Evolutionary conservation across 495 filamentous ascomycete species (phyloP), one percentile per base, ranked within the genome.

Genomic region (Penicillium robsamsonii): DNA sequence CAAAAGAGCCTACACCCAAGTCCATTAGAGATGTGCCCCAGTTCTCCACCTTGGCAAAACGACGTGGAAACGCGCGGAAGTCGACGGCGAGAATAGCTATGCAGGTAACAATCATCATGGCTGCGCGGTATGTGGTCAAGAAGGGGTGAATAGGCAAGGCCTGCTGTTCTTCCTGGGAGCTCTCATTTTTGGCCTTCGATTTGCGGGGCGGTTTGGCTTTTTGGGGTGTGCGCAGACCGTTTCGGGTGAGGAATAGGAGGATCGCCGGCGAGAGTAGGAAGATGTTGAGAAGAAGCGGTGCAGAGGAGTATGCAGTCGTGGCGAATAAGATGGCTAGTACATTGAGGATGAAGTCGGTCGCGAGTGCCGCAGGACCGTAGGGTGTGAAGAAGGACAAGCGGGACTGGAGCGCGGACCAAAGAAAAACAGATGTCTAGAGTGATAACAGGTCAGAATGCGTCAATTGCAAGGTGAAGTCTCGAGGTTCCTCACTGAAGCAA

Each of bases 11-110:
- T 44, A 99, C 94, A 10, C 94, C 94, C 63, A 97, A 79, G 71
- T 99, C 94, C 94, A 99, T 99, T 58, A 99, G 69, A 3, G 92
- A 97, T 20, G 94, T 97, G 20, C 94, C 94, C 92, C 94, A 99
- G 37, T 87, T 97, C 73, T 99, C 94, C 0, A 92, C 94, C 75
- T 99, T 99, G 18, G 91, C 94, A 65, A 97, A 97, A 5, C 94
- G 87, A 2, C 94, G 84, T 2, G 94, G 94, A 59, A 99, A 99
- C 48, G 95, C 74, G 18, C 78, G 83, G 65, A 99, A 99, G 72
- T 99, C 94, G 20, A 99, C 94, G 10, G 95, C 94, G n/a, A 99
- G 81, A 59, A 99, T 97, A 46, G 91, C 90, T 25, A 92, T 70
- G 64, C 91, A 96, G 20, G 95, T 99, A 31, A 91, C 77, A n/a